These are phyloP conservation scores for Aspergillus fijiensis DNA, from an alignment of 2,329 filamentous ascomycete species.

Conservation along the genomic window DNA sequence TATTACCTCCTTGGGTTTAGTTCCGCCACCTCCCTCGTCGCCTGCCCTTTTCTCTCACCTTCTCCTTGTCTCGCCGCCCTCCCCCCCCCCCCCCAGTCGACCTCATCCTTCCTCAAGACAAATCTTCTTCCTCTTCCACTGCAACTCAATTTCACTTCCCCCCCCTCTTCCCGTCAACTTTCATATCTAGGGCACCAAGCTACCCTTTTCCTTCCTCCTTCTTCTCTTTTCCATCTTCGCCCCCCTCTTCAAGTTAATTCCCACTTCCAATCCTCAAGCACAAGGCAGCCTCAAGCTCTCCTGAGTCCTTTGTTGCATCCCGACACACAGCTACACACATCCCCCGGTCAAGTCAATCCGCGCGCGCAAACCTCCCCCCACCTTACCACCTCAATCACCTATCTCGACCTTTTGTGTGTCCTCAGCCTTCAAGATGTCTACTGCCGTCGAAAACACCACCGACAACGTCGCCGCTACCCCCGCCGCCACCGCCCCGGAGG, in stretches of 20 bases:
- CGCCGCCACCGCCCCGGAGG: conserved; percentile 63
- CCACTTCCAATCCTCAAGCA: conserved; percentile 6
- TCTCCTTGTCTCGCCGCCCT: conserved; percentile 17
- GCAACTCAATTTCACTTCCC: conserved; percentile 14
- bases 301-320: conserved; percentile 61
- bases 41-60: conserved; percentile 26
- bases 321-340: conserved; percentile 24
- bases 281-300: conserved; percentile 51
- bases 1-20: conserved; percentile 12
- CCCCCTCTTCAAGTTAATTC: conserved; percentile 13
- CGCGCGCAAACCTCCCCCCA: conserved; percentile 6
- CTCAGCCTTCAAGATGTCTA: conserved; percentile 72
- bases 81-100: conserved; percentile 15
- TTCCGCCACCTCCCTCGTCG: conserved; percentile 14
- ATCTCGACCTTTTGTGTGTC: conserved; percentile 36
- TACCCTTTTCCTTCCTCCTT: conserved; percentile 69
- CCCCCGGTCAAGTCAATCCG: conserved; percentile 28
- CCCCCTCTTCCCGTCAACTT: conserved; percentile 23
- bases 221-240: conserved; percentile 46
- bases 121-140: conserved; percentile 20
- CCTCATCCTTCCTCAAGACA: conserved; percentile 26
- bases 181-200: conserved; percentile 81
- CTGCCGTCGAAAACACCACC: conserved; percentile 68
- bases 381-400: conserved; percentile 32
- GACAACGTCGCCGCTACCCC: conserved; percentile 64